Evolutionary conservation across 1,139 yeast genomes (phyloP).

Genomic region (Protomyces lactucae-debilis): DNA sequence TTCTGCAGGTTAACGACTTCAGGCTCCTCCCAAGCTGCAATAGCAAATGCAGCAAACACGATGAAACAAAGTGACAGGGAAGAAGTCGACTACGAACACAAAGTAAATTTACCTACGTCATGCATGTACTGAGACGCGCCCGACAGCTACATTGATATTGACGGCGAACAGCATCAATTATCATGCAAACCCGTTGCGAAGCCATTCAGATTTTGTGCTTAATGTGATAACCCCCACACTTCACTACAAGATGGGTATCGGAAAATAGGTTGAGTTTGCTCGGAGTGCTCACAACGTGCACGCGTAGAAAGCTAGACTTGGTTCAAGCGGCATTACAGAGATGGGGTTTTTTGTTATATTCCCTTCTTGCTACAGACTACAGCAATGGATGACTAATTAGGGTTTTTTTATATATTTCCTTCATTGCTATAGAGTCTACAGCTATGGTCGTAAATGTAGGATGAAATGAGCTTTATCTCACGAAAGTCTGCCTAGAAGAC

Average conservation of each 20-base stretch:
- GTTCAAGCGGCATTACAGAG: no score
- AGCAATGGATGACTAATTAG: no score
- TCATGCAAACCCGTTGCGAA: conserved; percentile 41
- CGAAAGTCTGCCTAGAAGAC: no score
- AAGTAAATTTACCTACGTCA: background rate
- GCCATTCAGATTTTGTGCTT: conserved; percentile 50
- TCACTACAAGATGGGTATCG: conserved; percentile 49
- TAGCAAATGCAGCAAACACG: no score
- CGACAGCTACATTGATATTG: background rate
- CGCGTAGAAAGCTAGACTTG: conserved; percentile 19
- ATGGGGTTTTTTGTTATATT: no score
- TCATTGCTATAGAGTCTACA: no score
- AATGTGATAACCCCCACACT: conserved; percentile 47
- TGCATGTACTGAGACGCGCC: background rate
- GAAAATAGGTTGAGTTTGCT: conserved; percentile 60
- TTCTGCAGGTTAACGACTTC: no score
- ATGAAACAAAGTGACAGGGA: background rate
- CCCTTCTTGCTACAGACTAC: no score
- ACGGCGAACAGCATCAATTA: conserved; percentile 32
- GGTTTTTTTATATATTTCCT: no score
- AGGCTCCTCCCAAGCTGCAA: no score
- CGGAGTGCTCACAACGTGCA: conserved; percentile 44
- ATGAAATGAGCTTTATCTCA: no score
- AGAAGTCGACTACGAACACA: background rate
- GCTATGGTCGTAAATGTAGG: no score